These are phyloP conservation scores for Berkeleyomyces rouxiae DNA, from an alignment of 2,329 filamentous ascomycete species.

Conservation along the genomic window DNA sequence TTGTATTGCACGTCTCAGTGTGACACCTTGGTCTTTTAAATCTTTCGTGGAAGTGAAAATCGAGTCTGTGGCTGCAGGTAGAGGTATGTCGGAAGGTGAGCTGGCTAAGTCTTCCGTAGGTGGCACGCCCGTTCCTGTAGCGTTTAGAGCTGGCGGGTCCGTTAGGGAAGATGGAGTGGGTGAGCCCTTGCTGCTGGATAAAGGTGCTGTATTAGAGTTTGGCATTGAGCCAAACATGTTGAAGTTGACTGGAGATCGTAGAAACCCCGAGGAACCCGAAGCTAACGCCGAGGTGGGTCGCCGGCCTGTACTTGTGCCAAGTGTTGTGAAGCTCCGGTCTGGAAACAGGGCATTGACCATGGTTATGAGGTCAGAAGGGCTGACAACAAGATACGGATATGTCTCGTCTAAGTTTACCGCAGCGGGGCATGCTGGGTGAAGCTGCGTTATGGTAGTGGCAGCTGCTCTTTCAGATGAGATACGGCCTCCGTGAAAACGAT, in stretches of 20 bases:
- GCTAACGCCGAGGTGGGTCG: slow-evolving; percentile 50
- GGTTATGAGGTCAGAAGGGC: slow-evolving; percentile 62
- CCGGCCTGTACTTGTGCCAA: slow-evolving; percentile 38
- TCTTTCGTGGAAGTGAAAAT: background rate
- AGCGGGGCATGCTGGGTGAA: background rate
- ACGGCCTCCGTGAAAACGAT: slow-evolving; percentile 37
- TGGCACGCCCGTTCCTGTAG: too few relatives aligned
- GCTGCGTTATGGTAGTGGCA: background rate
- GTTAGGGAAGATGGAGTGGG: too few relatives aligned
- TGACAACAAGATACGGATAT: slow-evolving; percentile 57
- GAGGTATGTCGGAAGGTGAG: too few relatives aligned
- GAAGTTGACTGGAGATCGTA: slow-evolving; percentile 39
- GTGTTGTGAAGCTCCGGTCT: slow-evolving; percentile 48
- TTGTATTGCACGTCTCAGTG: slow-evolving; percentile 49
- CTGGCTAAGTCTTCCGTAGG: too few relatives aligned
- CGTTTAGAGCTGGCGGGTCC: too few relatives aligned
- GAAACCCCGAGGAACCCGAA: slow-evolving; percentile 52
- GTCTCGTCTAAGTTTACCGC: background rate
- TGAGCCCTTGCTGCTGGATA: slow-evolving; percentile 19
- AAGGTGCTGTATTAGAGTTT: slow-evolving; percentile 21
- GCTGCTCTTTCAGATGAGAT: background rate
- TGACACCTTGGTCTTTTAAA: slow-evolving; percentile 48
- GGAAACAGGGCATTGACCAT: slow-evolving; percentile 75
- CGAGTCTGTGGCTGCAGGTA: too few relatives aligned
- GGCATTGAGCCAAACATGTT: slow-evolving; percentile 40